Evolutionary conservation across 179 eudicot species (phyloP), one percentile per base, ranked within the genome.

Genomic region (Corrigiola litoralis): DNA sequence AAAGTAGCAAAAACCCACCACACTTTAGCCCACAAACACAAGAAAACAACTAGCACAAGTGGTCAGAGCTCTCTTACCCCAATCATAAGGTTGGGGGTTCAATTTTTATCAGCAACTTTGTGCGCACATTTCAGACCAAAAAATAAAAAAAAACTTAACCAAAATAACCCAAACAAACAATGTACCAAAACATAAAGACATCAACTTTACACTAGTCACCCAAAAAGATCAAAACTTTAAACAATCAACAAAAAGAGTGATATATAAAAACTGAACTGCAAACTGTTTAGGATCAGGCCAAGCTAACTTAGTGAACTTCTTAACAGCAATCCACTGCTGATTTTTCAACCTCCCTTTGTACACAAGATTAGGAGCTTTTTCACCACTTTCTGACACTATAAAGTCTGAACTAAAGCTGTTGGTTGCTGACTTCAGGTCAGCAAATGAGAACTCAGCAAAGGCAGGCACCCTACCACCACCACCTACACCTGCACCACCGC

Each of bases 281-380:
- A 89, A 89, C 68, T 87, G 96, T 40, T 87, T 87, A 40, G 95
- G 82, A 73, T 89, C 96, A 67, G 96, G 96, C 96, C 96, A 89
- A 45, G 96, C 95, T 79, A 78, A 66, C 56, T 89, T 89, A 18
- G 95, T 80, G 31, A 89, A 89, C 76, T 89, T 89, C 79, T 89
- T 89, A 37, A 89, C 84, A 40, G 95, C 96, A 79, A 89, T 89
- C 95, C 85, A 83, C 28, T 85, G 85, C 32, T 77, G 79, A 61
- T 87, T 90, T 64, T 84, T 84, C 28, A 90, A 68, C 11, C 81
- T 71, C 6, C 96, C 96, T 62, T 78, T 79, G 61, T 90, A 90
- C 18, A 90, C 96, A 28, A 87, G 82, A 74, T 90, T 90, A 18
- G 96, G 89, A 2, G 96, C 96, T 68, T 85, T 90, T 44, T 90